phyloP scores from a whole-genome alignment of 2,329 filamentous ascomycete species.

The Elsinoe australis region DNA sequence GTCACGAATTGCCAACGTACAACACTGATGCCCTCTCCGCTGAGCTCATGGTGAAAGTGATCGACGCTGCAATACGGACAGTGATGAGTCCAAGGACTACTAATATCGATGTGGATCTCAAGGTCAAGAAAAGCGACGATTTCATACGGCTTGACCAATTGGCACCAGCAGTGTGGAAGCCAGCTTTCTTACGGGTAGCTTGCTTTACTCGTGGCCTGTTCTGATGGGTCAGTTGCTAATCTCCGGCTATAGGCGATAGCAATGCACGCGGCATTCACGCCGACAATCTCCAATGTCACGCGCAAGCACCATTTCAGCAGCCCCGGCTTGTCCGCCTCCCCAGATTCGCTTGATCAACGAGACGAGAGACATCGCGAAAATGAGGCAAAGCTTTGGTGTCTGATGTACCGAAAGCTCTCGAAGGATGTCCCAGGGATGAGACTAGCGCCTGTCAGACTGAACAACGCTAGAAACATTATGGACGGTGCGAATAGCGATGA shows the following conservation, averaged over 20 bases:
- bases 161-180: conserved; percentile 13
- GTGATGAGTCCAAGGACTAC: not conserved
- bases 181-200: conserved; percentile 6
- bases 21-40: not conserved
- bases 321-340: not conserved
- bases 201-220: not conserved
- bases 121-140: conserved; percentile 3
- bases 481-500: not conserved
- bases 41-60: not conserved
- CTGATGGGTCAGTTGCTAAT: not conserved
- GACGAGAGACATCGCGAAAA: not conserved
- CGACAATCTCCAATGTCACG: not conserved
- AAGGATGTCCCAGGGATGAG: conserved; percentile 9
- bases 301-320: not conserved
- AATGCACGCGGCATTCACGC: conserved; percentile 5
- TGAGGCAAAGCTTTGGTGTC: conserved; percentile 7
- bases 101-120: not conserved
- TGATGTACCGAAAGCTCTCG: conserved; percentile 8
- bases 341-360: not conserved
- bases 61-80: conserved; percentile 7
- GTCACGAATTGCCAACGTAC: not conserved
- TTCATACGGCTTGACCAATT: conserved; percentile 4
- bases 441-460: conserved; percentile 2
- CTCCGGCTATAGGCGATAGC: not conserved
- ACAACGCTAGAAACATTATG: not conserved